Evolutionary conservation across 2,329 filamentous ascomycete genomes (phyloP), one percentile per base, ranked within the genome.

Genomic region (Phialophora chinensis): DNA sequence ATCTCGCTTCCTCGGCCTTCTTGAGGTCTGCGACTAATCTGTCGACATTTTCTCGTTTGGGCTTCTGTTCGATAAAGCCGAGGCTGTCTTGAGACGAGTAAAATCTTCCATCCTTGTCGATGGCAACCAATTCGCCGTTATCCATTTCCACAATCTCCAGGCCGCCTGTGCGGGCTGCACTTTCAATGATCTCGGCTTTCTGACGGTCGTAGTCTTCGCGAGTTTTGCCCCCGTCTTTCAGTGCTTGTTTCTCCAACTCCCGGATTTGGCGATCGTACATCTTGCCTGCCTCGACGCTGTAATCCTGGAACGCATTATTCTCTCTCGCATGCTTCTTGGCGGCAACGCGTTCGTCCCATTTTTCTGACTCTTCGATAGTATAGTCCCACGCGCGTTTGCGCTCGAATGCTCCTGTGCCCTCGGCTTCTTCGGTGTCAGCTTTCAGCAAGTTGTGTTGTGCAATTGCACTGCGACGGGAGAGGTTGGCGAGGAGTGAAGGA

Each of bases 371-470:
- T 71, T 99, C 95, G 6, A 94, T 83, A 0, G 95, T 99, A 91
- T 95, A 99, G 81, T 98, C 95, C 95, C 95, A 99, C 1, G 95
- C 95, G 49, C 95, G 89, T 81, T 98, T 97, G 72, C 95, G 91
- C 84, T 99, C 95, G 75, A 98, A 99, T 11, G 69, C 71, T 4
- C 72, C 72, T 3, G 61, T 61, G 47, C 72, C 72, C 78, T 98
- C 95, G 63, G 91, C 92, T 20, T 91, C 92, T 77, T 93, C 91
- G 1, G 93, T 89, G 74, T 97, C 93, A 3, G 93, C 92, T 82
- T 97, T 97, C 52, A 97, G 85, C 0, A 99, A 87, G 76, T 98
- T 99, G 78, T 97, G 92, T 5, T 90, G 89, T 23, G 95, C 94
- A 72, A 95, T 89, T 63, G 92, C 93, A 74, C 92, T 91, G 75